phyloP scores from a whole-genome alignment of 768 basidiomycete genomes.

The Agaricus subrufescens region DNA sequence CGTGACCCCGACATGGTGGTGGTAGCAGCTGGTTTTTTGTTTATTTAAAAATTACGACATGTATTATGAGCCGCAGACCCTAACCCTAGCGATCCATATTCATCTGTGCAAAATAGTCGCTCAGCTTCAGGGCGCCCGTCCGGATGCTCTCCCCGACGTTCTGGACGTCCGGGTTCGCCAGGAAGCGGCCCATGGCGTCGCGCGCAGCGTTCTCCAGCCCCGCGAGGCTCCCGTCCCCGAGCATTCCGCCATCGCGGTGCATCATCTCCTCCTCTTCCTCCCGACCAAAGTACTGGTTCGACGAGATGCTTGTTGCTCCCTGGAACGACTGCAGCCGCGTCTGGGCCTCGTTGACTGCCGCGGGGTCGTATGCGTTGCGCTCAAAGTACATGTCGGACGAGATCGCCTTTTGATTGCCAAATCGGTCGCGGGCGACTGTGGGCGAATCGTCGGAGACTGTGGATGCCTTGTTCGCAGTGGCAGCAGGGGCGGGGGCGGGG shows the following conservation, averaged over 20 bases:
- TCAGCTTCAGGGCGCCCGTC: conserved; percentile 76
- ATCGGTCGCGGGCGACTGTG: conserved; percentile 84
- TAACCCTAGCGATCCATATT: conserved; percentile 7
- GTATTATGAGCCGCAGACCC: conserved; percentile 4
- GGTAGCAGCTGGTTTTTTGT: no score
- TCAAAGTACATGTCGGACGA: conserved; percentile 98
- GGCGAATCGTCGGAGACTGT: conserved; percentile 71
- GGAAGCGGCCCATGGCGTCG: conserved; percentile 68
- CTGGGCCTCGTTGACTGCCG: conserved; percentile 69
- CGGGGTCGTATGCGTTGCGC: conserved; percentile 80
- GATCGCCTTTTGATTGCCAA: conserved; percentile 90
- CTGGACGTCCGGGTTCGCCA: conserved; percentile 87
- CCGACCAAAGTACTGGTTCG: conserved; percentile 94
- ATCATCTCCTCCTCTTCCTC: conserved; percentile 70
- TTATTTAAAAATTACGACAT: no score
- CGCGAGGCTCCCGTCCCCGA: conserved; percentile 57
- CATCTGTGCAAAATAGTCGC: conserved; percentile 17
- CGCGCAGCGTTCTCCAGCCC: conserved; percentile 59
- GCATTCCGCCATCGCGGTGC: conserved; percentile 31
- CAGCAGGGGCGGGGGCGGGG: conserved; percentile 34
- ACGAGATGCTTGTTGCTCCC: conserved; percentile 91
- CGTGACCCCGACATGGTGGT: conserved; percentile 63
- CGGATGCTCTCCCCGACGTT: conserved; percentile 77
- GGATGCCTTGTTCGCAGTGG: conserved; percentile 26
- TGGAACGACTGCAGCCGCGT: conserved; percentile 78